Conservation (phyloP, 768 basidiomycete genomes). For the Tubosaeta brunneosetosa region DNA sequence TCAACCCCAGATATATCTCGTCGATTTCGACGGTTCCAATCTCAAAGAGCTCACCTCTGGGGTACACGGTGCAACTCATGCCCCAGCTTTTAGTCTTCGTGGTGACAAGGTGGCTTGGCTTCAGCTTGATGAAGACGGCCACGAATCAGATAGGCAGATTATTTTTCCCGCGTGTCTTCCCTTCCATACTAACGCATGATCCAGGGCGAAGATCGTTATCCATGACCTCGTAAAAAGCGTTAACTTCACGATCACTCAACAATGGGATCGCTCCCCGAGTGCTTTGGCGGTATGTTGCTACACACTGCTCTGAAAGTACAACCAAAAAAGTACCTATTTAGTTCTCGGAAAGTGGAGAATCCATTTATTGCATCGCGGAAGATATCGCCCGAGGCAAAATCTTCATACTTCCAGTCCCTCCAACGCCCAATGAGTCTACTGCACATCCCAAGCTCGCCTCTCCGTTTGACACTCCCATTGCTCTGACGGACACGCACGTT, state of each 20-base stretch:
- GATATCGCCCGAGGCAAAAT: slow-evolving; percentile 76
- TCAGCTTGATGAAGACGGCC: slow-evolving; percentile 82
- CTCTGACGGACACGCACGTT: slow-evolving; percentile 54
- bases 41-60: slow-evolving; percentile 76
- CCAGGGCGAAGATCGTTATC: slow-evolving; percentile 70
- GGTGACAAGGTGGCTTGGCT: slow-evolving; percentile 82
- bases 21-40: slow-evolving; percentile 49
- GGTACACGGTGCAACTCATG: slow-evolving; percentile 75
- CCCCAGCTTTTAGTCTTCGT: slow-evolving; percentile 61
- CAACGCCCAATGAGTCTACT: slow-evolving; percentile 52
- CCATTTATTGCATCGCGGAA: slow-evolving; percentile 70
- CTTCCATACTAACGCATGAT: not conserved
- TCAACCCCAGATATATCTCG: slow-evolving; percentile 59
- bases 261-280: slow-evolving; percentile 79
- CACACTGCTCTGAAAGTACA: not conserved
- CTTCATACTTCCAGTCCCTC: slow-evolving; percentile 63
- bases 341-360: slow-evolving; percentile 71
- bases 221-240: slow-evolving; percentile 68
- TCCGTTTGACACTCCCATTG: slow-evolving; percentile 50
- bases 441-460: slow-evolving; percentile 40
- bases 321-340: slow-evolving; percentile 20
- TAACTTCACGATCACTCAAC: slow-evolving; percentile 68
- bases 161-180: not conserved
- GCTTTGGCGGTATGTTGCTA: slow-evolving; percentile 12
- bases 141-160: slow-evolving; percentile 75